These are phyloP conservation scores for Colletotrichum brevisporum DNA, from an alignment of 2,329 filamentous ascomycete genomes.

Conservation along the genomic window DNA sequence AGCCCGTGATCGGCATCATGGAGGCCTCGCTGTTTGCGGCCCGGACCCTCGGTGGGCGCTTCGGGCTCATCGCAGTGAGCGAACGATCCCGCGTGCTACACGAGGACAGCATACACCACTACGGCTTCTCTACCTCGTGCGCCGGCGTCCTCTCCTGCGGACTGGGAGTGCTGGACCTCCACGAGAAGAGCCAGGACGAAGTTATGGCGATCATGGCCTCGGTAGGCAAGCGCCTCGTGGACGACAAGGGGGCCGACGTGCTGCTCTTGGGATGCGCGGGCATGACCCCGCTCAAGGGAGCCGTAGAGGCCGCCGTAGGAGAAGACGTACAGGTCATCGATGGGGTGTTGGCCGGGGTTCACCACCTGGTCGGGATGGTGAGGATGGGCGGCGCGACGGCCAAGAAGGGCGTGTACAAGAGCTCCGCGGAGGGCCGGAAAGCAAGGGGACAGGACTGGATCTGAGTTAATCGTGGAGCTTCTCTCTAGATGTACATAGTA, in stretches of 20 bases:
- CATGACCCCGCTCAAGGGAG: conserved; percentile 33
- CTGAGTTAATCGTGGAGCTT: background rate
- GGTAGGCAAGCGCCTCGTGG: conserved; percentile 23
- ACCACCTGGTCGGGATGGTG: conserved; percentile 30
- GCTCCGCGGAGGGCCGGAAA: conserved; percentile 28
- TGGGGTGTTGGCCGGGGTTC: conserved; percentile 31
- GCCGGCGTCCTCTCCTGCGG: conserved; percentile 29
- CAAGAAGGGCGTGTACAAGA: conserved; percentile 28
- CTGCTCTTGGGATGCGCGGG: conserved; percentile 32
- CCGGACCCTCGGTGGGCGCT: conserved; percentile 30
- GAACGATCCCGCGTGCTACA: conserved; percentile 27
- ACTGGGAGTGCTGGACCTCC: conserved; percentile 31
- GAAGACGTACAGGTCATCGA: conserved; percentile 30
- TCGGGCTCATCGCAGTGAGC: conserved; percentile 29
- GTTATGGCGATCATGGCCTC: conserved; percentile 32
- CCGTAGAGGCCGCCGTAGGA: conserved; percentile 31
- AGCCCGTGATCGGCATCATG: conserved; percentile 84
- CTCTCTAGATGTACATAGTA: no score
- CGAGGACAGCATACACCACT: conserved; percentile 39
- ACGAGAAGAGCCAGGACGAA: conserved; percentile 36
- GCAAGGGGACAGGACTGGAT: conserved; percentile 36
- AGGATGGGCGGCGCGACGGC: conserved; percentile 33
- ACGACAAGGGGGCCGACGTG: conserved; percentile 29
- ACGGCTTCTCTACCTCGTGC: conserved; percentile 29
- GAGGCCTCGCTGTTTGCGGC: conserved; percentile 67